Base-by-base conservation (phyloP, 176 grass and related monocot species). In the Triticum turgidum region DNA sequence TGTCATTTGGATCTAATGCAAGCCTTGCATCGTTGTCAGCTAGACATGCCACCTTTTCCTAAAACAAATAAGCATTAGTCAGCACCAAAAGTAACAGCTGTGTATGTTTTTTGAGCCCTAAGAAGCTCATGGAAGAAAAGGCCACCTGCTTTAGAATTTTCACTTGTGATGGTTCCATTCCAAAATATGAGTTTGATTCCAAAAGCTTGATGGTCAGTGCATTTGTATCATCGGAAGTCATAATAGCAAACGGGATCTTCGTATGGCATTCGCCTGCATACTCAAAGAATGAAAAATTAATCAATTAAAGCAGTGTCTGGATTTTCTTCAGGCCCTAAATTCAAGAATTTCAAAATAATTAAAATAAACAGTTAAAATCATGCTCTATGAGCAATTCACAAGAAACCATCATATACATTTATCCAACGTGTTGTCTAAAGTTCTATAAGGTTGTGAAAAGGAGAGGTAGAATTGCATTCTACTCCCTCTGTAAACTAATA, bases 171-270 rank as follows among this genome's bases (percentile, higher is more conserved):
- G 88, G 77, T 65, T 91, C 91, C 96, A 96, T 98, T 89, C 93
- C 96, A 91, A 96, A 98, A 74, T 88, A 96, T 9, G 90, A 92
- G 76, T 98, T 98, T 66, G 92, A 94, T 54, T 98, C 92, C 87
- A 98, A 72, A 79, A 98, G 93, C 11, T 98, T 59, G 76, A 88
- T 25, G 41, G 96, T 98, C 12, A 82, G 70, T 80, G 87, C 84
- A 87, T 98, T 90, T 65, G 96, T 98, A 82, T 98, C 96, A 77
- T 98, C 96, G 37, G 96, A 98, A 33, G 96, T 98, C 96, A 98
- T 98, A 88, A 98, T 94, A 45, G 85, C 93, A 84, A 98, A 94
- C 67, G 93, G 96, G 83, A 98, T 98, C 65, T 92, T 89, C 67
- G 29, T 82, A 32, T 84, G 37, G 65, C 20, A 54, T 88, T 91